Evolutionary conservation across 1,284 basidiomycete species (phyloP).

Genomic region (Ustilago lituana): DNA sequence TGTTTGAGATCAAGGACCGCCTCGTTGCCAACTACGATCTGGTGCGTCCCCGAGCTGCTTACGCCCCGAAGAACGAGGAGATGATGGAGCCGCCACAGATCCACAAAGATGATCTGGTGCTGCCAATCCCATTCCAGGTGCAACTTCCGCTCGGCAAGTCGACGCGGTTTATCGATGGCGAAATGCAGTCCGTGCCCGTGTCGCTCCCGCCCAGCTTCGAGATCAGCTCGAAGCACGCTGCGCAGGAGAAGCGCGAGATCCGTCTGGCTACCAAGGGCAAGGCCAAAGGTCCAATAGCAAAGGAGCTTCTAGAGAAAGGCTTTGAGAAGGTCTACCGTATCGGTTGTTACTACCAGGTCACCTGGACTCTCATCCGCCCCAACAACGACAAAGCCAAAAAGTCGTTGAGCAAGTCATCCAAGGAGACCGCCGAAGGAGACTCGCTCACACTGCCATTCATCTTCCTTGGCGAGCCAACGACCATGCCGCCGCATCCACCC

Average conservation of each 20-base stretch:
- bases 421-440: slow-evolving; percentile 35
- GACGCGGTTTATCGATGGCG: slow-evolving; percentile 57
- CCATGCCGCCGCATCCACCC: slow-evolving; percentile 48
- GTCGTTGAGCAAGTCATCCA: slow-evolving; percentile 34
- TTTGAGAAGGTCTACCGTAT: slow-evolving; percentile 57
- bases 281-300: slow-evolving; percentile 37
- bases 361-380: slow-evolving; percentile 46
- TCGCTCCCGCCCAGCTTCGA: slow-evolving; percentile 60
- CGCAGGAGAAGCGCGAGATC: slow-evolving; percentile 47
- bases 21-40: slow-evolving; percentile 44
- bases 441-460: slow-evolving; percentile 58
- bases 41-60: slow-evolving; percentile 35
- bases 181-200: slow-evolving; percentile 53
- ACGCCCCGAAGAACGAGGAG: slow-evolving; percentile 43
- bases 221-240: slow-evolving; percentile 54
- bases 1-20: slow-evolving; percentile 53
- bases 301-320: slow-evolving; percentile 51
- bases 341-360: slow-evolving; percentile 62
- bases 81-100: slow-evolving; percentile 41
- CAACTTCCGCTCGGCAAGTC: slow-evolving; percentile 57
- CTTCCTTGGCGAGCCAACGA: slow-evolving; percentile 57
- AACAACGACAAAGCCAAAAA: slow-evolving; percentile 30
- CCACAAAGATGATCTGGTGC: slow-evolving; percentile 46
- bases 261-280: slow-evolving; percentile 49
- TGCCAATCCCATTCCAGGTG: slow-evolving; percentile 53